Evolutionary conservation across 208 protist species (phyloP), one percentile per base, ranked within the genome.

Genomic region (Sergeia podlipaevii): DNA sequence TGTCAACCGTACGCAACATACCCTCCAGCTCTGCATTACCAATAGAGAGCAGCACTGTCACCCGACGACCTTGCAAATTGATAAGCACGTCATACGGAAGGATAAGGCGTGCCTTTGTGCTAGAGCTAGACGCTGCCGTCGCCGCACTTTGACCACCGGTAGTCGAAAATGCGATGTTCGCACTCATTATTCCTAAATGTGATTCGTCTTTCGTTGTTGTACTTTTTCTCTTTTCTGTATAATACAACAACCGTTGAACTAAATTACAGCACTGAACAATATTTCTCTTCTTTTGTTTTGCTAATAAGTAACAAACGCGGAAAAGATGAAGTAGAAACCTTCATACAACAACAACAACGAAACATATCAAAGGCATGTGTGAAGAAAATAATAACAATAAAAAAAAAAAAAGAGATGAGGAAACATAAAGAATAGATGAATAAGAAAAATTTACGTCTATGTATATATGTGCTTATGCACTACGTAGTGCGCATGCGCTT

Each of bases 1-100:
- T 77, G 55, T 90, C 81, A 4, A 93, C 79, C 1, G 65, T 74
- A 49, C 63, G 52, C 46, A 93, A 56, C 21, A 49, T 62, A 2
- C 85, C 85, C 61, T 90, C 79, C 15, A 93, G 41, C 57, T 93
- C 85, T 28, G 79, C 62, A 4, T 63, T 43, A 33, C 56, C 51
- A 13, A 68, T 65, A 0, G 81, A 83, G 36, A 93, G 62, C 39
- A 87, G 47, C n/a, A 90, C 79, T 20, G 77, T 81, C 26, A 93
- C 81, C 2, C 79, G 75, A 13, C 85, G 79, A 7, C 80, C 81
- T 5, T 78, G 54, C 8, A 93, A 64, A 28, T 79, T 82, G 43
- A 70, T 53, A 8, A 93, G 68, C 24, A 93, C 61, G 20, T 88
- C 79, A 41, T 86, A 81, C 1, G 85, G 85, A 43, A 93, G 68